Percentiles rank a stretch among this genome's conserved stretches.
Evolutionary conservation across 495 filamentous ascomycete species (phyloP).

Genomic region (Hyaloscypha hepaticicola): DNA sequence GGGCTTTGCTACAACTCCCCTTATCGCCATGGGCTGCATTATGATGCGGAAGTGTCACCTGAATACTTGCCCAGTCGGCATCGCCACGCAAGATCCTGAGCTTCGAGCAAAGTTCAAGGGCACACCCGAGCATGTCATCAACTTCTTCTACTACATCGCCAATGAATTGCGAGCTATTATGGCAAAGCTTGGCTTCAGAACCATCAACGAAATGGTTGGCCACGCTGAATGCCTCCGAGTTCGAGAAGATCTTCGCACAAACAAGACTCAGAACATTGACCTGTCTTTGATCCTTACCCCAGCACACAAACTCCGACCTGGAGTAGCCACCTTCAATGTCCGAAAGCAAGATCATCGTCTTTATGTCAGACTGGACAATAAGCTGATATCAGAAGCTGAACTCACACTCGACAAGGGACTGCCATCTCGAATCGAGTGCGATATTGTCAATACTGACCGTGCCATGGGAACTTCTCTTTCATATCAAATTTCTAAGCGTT

Average conservation of each 20-base stretch:
- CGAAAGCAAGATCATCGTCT: slow-evolving; percentile 97
- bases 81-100: slow-evolving; percentile 94
- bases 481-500: slow-evolving; percentile 92
- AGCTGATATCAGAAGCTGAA: slow-evolving; percentile 96
- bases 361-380: slow-evolving; percentile 95
- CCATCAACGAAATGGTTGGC: slow-evolving; percentile 98
- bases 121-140: slow-evolving; percentile 96
- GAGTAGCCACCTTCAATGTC: slow-evolving; percentile 97
- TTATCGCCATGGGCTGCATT: slow-evolving; percentile 98
- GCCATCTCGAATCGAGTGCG: slow-evolving; percentile 92
- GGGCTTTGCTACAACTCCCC: slow-evolving; percentile 95
- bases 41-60: slow-evolving; percentile 79
- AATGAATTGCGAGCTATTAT: slow-evolving; percentile 99
- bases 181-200: slow-evolving; percentile 93
- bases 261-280: slow-evolving; percentile 93
- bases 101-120: slow-evolving; percentile 94
- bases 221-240: slow-evolving; percentile 85
- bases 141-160: slow-evolving; percentile 99
- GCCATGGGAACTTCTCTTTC: slow-evolving; percentile 93
- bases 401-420: slow-evolving; percentile 94
- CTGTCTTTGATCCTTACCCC: slow-evolving; percentile 94
- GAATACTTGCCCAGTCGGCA: slow-evolving; percentile 95
- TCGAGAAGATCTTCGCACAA: slow-evolving; percentile 82
- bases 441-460: slow-evolving; percentile 98
- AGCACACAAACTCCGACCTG: slow-evolving; percentile 92